These are phyloP conservation scores for Phoma sp. DNA, from an alignment of 2,329 filamentous ascomycete species.

Conservation along the genomic window DNA sequence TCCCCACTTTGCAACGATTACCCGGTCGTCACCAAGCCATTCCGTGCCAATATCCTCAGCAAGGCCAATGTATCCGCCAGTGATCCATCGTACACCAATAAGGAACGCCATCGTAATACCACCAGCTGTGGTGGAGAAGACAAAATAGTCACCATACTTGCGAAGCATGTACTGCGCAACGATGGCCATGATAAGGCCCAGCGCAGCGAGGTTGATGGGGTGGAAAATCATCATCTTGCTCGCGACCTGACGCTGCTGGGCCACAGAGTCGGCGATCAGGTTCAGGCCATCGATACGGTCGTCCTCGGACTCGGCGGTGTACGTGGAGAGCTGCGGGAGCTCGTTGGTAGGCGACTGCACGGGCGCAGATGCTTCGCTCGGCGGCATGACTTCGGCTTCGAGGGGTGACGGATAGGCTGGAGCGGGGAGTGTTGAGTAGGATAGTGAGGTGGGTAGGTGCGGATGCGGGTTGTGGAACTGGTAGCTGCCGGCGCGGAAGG, in stretches of 20 bases:
- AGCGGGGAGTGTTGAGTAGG: conserved; percentile 53
- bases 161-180: conserved; percentile 51
- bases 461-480: conserved; percentile 62
- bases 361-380: conserved; percentile 37
- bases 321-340: conserved; percentile 67
- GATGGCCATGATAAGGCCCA: conserved; percentile 50
- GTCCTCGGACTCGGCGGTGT: conserved; percentile 55
- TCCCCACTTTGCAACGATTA: conserved; percentile 71
- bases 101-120: conserved; percentile 70
- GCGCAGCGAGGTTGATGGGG: conserved; percentile 45
- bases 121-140: conserved; percentile 64
- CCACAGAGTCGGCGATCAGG: conserved; percentile 80
- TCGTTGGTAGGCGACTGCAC: conserved; percentile 27
- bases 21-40: conserved; percentile 62
- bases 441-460: conserved; percentile 58
- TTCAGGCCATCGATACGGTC: conserved; percentile 73
- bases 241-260: conserved; percentile 77
- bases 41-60: conserved; percentile 68
- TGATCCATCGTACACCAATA: conserved; percentile 65
- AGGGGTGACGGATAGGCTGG: conserved; percentile 44
- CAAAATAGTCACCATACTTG: conserved; percentile 57
- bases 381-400: conserved; percentile 45
- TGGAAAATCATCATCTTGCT: conserved; percentile 61
- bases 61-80: conserved; percentile 66
- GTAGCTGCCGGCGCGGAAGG: conserved; percentile 50